phyloP scores from a whole-genome alignment of 495 filamentous ascomycete species.

The Margaritispora aquatica region DNA sequence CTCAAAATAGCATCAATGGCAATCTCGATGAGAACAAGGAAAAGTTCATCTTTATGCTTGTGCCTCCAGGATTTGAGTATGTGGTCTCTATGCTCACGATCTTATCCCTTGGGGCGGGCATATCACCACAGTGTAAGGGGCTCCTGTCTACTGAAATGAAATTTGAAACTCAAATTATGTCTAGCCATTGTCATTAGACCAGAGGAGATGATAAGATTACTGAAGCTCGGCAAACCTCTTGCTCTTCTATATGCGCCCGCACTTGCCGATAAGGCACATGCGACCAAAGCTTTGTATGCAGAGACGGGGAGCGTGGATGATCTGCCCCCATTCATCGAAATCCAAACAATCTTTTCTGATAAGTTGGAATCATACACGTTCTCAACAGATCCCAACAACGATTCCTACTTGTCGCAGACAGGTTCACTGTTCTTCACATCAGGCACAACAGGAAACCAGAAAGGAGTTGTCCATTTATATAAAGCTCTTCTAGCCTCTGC shows the following conservation, averaged over 20 bases:
- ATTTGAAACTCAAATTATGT: conserved; percentile 3
- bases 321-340: conserved; percentile 9
- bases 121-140: conserved; percentile 12
- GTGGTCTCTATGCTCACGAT: conserved; percentile 16
- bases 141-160: not conserved
- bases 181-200: conserved; percentile 14
- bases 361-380: not conserved
- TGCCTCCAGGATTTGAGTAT: conserved; percentile 16
- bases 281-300: conserved; percentile 4
- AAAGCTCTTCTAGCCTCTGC: conserved; percentile 9
- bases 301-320: not conserved
- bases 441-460: conserved; percentile 12
- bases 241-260: conserved; percentile 9
- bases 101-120: conserved; percentile 11
- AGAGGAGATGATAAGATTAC: conserved; percentile 9
- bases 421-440: conserved; percentile 11
- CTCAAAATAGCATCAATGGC: conserved; percentile 6
- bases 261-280: conserved; percentile 3
- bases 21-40: conserved; percentile 1
- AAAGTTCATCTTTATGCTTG: conserved; percentile 13
- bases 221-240: conserved; percentile 10
- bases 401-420: not conserved
- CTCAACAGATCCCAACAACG: not conserved
- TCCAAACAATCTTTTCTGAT: conserved; percentile 6
- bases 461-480: conserved; percentile 10